phyloP scores from a whole-genome alignment of 2,329 filamentous ascomycete species.

The Aureobasidium sp. region DNA sequence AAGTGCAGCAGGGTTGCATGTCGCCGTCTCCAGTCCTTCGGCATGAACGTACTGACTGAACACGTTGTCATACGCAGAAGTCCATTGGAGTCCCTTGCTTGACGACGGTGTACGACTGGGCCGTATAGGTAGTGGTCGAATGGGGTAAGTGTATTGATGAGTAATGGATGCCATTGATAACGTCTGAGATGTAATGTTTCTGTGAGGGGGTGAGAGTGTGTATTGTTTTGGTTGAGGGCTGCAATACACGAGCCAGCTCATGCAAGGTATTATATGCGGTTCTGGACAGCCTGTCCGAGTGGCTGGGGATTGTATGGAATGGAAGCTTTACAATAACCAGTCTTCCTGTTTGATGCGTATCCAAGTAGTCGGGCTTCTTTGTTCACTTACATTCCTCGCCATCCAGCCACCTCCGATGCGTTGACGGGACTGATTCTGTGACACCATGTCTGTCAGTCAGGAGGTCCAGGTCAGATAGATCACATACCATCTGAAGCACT shows the following conservation, averaged over 20 bases:
- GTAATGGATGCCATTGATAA: constrained; percentile 8
- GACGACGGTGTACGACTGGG: constrained; percentile 20
- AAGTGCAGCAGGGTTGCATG: constrained; percentile 39
- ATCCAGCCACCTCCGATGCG: not conserved
- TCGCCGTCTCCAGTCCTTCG: constrained; percentile 40
- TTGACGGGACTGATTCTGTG: not conserved
- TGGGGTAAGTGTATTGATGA: constrained; percentile 11
- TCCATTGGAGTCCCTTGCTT: constrained; percentile 46
- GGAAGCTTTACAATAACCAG: constrained; percentile 2
- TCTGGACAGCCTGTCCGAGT: not conserved
- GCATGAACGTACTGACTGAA: constrained; percentile 57
- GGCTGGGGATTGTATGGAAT: constrained; percentile 9
- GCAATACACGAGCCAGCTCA: not conserved
- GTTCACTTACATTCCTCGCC: not conserved
- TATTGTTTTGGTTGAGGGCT: not conserved
- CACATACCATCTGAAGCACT: too few species aligned
- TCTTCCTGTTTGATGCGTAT: not conserved
- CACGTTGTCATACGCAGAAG: constrained; percentile 51
- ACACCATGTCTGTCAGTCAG: not conserved
- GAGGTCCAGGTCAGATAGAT: too few species aligned
- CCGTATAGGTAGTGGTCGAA: not conserved
- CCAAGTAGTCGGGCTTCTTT: not conserved
- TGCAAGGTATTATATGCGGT: constrained; percentile 11
- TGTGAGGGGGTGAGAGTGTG: not conserved
- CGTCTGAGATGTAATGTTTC: not conserved